Base-by-base conservation (phyloP, 495 filamentous ascomycete genomes). In the Massariosphaeria phaeospora region DNA sequence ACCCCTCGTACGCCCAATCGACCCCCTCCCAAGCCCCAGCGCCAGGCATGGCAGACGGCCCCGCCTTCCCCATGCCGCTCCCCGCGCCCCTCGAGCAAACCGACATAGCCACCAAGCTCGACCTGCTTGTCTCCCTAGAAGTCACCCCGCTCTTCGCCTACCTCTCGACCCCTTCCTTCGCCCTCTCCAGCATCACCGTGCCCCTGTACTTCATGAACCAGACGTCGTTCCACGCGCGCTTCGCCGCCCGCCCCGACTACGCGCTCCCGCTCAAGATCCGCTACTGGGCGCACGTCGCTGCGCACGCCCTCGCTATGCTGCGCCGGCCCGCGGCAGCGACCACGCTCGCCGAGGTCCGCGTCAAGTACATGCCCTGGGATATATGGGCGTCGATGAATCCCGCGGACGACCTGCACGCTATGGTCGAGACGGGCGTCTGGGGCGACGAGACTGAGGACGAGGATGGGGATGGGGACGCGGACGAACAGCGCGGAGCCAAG, bases 381-480 rank as follows among this genome's bases (percentile, higher is more conserved):
- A 54, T 59, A 12, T 63, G 49, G 54, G 60, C 55, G 13, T 29
- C 21, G n/a, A 48, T 63, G 42, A 49, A 63, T 17, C 54, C 48
- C 3, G 23, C 7, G 2, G 49, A 58, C 25, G 44, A 58, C 18
- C 44, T 63, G 18, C 10, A 15, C 2, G 20, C 43, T 4, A 49
- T 63, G 35, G 43, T 24, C 15, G 38, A 51, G 26, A n/a, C 45
- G 17, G 60, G 60, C 3, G 30, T 63, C 11, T 63, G 48, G 44
- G 34, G 34, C n/a, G 52, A 48, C 5, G 42, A 31, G 12, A 46
- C 43, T 10, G 58, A 47, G 1, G 17, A 5, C 8, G 44, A 36
- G 20, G 46, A 49, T 1, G 53, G 44, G 11, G 41, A 57, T 21
- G 52, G 49, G 20, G 48, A 45, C 2, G 39, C 20, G 12, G 53